Evolutionary conservation across 2,329 filamentous ascomycete genomes (phyloP), one percentile per base, ranked within the genome.

Genomic region (Scorias spongiosa): DNA sequence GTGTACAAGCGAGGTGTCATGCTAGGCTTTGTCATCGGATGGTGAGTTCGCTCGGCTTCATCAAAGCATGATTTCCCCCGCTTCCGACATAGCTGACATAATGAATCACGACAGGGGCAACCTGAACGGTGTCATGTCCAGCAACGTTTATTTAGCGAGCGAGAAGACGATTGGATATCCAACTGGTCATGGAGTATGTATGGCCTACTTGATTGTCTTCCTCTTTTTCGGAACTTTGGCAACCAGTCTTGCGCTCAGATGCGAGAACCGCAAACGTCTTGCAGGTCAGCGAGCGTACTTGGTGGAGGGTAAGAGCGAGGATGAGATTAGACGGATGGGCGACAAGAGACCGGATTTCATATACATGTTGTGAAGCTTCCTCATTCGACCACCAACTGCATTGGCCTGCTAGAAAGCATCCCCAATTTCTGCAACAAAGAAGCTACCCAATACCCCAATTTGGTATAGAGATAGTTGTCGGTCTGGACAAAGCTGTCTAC

Each of bases 1-100:
- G 84, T 89, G 2, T 93, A 93, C 65, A 94, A 94, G 68, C 77
- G 88, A 29, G 88, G 87, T 32, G 81, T 94, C 14, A 84, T 85
- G 0, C 65, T 95, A 1, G 88, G 88, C 0, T 79, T 94, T 49
- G 82, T 94, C 42, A 93, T 95, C 47, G 87, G 65, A 17, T 93
- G 85, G 84, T 29, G 8, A 26, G 18, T 29, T 18, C n/a, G n/a
- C n/a, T n/a, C 40, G 20, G 14, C 11, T 11, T 40, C 11, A 11
- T 40, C 20, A 11, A 40, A 7, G 12, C 38, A 6, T 18, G 3
- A n/a, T 18, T 14, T 10, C 4, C 11, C 38, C 20, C 7, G 20
- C 20, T 26, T 26, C 20, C 20, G 20, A 26, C 20, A 7, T 26
- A 4, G 20, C 20, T 26, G 20, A 26, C 20, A 7, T 26, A 26